A percentile compares a stretch with the other conserved stretches of the same genome.
Conservation (phyloP, 2,329 filamentous ascomycete species). For the Aspergillus sp. region DNA sequence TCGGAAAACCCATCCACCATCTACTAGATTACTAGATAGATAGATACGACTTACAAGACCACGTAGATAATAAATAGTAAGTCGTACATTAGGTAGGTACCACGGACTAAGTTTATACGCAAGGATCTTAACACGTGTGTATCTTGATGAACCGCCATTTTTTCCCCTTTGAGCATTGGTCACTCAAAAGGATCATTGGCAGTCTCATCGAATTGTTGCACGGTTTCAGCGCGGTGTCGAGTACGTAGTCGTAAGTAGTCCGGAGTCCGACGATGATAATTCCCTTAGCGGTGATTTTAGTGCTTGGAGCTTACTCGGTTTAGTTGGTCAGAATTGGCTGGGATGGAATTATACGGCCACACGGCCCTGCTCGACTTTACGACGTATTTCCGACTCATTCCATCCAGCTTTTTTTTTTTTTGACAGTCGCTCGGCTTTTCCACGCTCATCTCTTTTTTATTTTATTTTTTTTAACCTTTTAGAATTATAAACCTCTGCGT, state of each 20-base stretch:
- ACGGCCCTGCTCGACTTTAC: neutral
- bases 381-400: neutral
- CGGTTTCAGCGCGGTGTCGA: neutral
- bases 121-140: too few relatives aligned
- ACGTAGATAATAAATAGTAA: too few relatives aligned
- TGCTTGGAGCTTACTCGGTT: neutral
- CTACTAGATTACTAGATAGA: too few relatives aligned
- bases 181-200: too few relatives aligned
- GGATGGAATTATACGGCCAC: neutral
- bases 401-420: neutral
- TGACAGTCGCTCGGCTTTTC: neutral
- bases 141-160: too few relatives aligned
- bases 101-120: too few relatives aligned
- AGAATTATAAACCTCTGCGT: too few relatives aligned
- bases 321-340: neutral
- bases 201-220: neutral
- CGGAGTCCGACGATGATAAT: neutral
- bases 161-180: too few relatives aligned
- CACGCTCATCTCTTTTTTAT: neutral
- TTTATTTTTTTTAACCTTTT: too few relatives aligned
- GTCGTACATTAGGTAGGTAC: too few relatives aligned
- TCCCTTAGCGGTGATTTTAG: neutral
- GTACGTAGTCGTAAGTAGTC: neutral
- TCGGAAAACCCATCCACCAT: too few relatives aligned
- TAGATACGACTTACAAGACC: too few relatives aligned